Base-by-base conservation (phyloP, 805 yeast genomes). In the Maudiozyma turicensis region DNA sequence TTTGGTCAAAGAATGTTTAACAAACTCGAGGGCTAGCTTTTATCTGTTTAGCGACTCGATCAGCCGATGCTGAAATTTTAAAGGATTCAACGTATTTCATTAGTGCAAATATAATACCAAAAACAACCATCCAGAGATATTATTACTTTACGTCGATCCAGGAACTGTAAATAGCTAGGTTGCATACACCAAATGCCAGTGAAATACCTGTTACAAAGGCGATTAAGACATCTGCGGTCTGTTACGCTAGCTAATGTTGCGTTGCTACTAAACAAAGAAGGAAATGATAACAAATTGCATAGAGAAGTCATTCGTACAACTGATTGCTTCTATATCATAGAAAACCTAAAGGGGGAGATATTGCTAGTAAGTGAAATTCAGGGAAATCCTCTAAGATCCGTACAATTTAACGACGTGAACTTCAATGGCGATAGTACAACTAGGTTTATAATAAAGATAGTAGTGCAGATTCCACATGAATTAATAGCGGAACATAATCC, bases 321-420 rank as follows among this genome's bases (percentile, higher is more conserved):
- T 14, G 55, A 61, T 11, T 62, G 58, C 32, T 64, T 60, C 42
- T 45, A 59, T 14, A 45, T 53, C 2, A 35, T 64, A 7, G 63
- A 61, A 35, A 55, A 57, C 7, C 14, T 50, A 5, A 52, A 52
- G 14, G 59, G 60, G 1, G 50, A 53, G 13, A 9, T 46, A 2
- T 20, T 61, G 6, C 61, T 61, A 44, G 53, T 63, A 8, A 63
- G 66, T 48, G 68, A 64, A 49, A 49, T 53, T 5, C 65, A 63
- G 50, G 14, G 33, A 6, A 53, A 54, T 35, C 49, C 55, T 2
- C 46, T 52, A 7, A 48, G 45, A n/a, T 40, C 41, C 14, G 41
- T 58, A 3, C 56, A 52, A 35, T 64, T 63, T 45, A 57, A 64
- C 48, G 66, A 63, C 34, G 26, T 63, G 8, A 59, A 60, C 14